Base-by-base conservation (phyloP, 1,284 basidiomycete species). In the Cutaneotrichosporon sp. region DNA sequence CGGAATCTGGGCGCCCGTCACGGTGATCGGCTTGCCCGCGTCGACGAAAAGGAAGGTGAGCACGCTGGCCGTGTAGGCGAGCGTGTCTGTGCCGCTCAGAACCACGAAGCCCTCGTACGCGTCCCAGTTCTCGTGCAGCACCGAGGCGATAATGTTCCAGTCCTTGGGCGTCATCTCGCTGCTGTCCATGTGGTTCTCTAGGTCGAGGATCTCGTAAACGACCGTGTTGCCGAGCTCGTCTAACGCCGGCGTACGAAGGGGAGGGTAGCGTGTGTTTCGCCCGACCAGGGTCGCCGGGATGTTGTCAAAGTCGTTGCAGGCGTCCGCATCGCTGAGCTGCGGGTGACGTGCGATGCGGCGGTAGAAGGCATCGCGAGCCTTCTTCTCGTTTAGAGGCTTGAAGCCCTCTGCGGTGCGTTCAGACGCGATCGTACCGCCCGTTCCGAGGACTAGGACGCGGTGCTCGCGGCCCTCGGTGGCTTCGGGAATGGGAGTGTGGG, bases 1-100 rank as follows among this genome's bases (percentile, higher is more conserved):
- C 3, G 77, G 77, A 30, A 79, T 77, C 66, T 79, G 77, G 7
- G 77, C 77, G 16, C 77, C 77, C 0, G 77, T 79, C 21, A 79
- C 70, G 4, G 75, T 67, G 46, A 79, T 76, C 13, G 77, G 77
- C 70, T 79, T 79, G n/a, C 76, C 76, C 0, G 75, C 70, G 56
- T 69, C 63, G 14, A 70, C 71, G 58, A 79, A 79, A 7, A 79
- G 70, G 71, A 76, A 79, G 5, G 76, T 73, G 47, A 79, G 70
- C 56, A 79, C 73, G 11, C 72, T 72, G 9, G 76, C 70, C 7
- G 77, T 79, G 70, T 79, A 79, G 11, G 76, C 75, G 26, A 79
- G 69, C 30, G 77, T 79, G 67, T 79, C 77, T 6, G 77, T 79
- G 2, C 77, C 77, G 22, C 72, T 74, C 18, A 79, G 70, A 10